Percentiles rank a stretch among this genome's conserved stretches.
phyloP scores from a whole-genome alignment of 2,329 filamentous ascomycete species.

The Bretziella fagacearum region DNA sequence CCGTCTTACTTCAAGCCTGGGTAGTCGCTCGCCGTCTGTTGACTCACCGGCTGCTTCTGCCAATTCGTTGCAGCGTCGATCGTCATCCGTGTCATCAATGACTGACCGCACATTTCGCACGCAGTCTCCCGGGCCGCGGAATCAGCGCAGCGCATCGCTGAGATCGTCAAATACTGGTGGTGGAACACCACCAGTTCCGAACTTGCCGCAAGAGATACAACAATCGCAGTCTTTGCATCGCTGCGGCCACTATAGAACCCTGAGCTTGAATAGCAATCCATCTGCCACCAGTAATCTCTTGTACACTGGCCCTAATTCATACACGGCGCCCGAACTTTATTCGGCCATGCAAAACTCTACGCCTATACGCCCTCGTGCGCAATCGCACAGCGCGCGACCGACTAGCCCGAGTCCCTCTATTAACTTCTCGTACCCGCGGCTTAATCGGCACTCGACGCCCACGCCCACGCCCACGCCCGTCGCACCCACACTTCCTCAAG shows the following conservation, averaged over 20 bases:
- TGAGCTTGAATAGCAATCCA: constrained; percentile 24
- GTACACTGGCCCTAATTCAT: neutral
- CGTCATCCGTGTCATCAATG: constrained; percentile 62
- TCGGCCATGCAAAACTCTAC: neutral
- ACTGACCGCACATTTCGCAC: constrained; percentile 74
- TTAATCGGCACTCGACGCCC: constrained; percentile 27
- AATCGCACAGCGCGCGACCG: constrained; percentile 25
- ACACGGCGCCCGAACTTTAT: constrained; percentile 27
- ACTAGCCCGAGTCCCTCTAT: constrained; percentile 35
- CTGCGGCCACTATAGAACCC: neutral
- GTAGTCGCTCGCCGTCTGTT: neutral
- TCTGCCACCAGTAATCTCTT: constrained; percentile 18
- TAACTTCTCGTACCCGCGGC: constrained; percentile 42
- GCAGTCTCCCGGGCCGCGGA: constrained; percentile 40
- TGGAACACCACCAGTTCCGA: neutral
- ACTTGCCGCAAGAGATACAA: no score
- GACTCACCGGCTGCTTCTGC: neutral
- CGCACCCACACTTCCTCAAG: no score
- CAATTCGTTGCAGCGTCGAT: constrained; percentile 18
- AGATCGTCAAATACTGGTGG: neutral
- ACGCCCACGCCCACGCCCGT: no score
- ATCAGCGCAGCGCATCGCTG: neutral
- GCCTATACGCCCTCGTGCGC: constrained; percentile 27
- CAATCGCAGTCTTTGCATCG: neutral
- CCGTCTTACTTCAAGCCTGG: neutral